phyloP scores from a whole-genome alignment of 2,329 filamentous ascomycete genomes.

The Massarina eburnea region DNA sequence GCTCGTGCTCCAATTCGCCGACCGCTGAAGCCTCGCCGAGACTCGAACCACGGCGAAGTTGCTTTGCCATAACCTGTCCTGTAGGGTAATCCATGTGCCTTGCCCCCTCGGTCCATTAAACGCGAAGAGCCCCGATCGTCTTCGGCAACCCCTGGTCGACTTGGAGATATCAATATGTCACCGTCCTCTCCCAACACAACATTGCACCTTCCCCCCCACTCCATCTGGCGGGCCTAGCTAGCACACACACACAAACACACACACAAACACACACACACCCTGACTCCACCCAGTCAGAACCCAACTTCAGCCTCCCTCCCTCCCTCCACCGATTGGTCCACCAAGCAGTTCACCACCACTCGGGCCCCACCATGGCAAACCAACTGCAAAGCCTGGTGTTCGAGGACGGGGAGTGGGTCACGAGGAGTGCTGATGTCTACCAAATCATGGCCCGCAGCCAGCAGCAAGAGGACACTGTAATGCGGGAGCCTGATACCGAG shows the following conservation, averaged over 20 bases:
- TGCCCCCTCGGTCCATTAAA: too few relatives aligned
- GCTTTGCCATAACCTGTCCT: too few relatives aligned
- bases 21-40: too few relatives aligned
- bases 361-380: slow-evolving; percentile 23
- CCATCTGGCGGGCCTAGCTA: background rate
- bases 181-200: slow-evolving; percentile 4
- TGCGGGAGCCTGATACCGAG: slow-evolving; percentile 25
- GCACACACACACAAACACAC: background rate
- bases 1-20: too few relatives aligned
- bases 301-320: too few relatives aligned
- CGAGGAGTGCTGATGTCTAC: slow-evolving; percentile 43
- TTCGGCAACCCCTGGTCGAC: background rate
- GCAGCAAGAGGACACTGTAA: slow-evolving; percentile 26
- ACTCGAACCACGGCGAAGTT: too few relatives aligned
- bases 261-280: too few relatives aligned
- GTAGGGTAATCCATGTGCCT: too few relatives aligned
- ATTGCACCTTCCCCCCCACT: slow-evolving; percentile 7
- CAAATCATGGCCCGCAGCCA: slow-evolving; percentile 43
- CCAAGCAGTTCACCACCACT: slow-evolving; percentile 1
- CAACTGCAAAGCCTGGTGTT: slow-evolving; percentile 30
- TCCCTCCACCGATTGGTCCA: background rate
- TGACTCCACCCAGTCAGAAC: too few relatives aligned
- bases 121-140: too few relatives aligned
- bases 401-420: slow-evolving; percentile 38
- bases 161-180: slow-evolving; percentile 22